A percentile compares a stretch with the other conserved stretches of the same genome.
phyloP scores from a whole-genome alignment of 495 filamentous ascomycete species.

The Pyronema omphalodes region DNA sequence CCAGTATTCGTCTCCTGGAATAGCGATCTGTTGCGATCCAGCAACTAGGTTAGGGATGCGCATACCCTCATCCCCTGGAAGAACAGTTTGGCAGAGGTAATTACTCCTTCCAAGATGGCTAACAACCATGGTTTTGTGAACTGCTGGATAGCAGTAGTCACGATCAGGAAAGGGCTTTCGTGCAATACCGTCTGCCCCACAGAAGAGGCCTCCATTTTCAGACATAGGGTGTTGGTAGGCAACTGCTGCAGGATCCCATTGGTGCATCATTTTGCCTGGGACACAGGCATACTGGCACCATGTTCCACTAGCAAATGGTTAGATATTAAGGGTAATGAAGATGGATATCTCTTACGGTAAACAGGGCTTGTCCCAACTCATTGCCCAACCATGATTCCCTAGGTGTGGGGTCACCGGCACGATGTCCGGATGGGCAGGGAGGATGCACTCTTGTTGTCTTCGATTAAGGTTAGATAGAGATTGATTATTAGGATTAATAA shows the following conservation, averaged over 20 bases:
- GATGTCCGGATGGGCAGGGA: too few relatives aligned
- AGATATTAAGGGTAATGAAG: not conserved
- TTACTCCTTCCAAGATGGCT: constrained; percentile 43
- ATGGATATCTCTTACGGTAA: too few relatives aligned
- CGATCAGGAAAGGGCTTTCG: constrained; percentile 47
- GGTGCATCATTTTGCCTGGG: not conserved
- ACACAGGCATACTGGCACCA: not conserved
- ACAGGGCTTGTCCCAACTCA: too few relatives aligned
- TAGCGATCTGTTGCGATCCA: constrained; percentile 37
- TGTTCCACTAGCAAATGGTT: not conserved
- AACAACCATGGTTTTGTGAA: constrained; percentile 38
- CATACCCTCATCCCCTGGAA: constrained; percentile 69
- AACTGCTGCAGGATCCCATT: not conserved
- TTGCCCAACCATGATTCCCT: too few relatives aligned
- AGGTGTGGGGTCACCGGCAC: too few relatives aligned
- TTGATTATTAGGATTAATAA: too few relatives aligned
- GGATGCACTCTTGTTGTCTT: too few relatives aligned
- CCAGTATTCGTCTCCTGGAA: constrained; percentile 52
- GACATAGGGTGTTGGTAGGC: not conserved
- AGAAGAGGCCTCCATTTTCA: constrained; percentile 55
- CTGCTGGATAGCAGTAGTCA: constrained; percentile 51
- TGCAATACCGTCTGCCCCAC: constrained; percentile 42
- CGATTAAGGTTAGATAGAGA: too few relatives aligned
- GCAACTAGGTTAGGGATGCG: constrained; percentile 44
- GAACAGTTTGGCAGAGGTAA: constrained; percentile 59